Base-by-base conservation (phyloP, 2,329 filamentous ascomycete genomes). In the Diplodia corticola region DNA sequence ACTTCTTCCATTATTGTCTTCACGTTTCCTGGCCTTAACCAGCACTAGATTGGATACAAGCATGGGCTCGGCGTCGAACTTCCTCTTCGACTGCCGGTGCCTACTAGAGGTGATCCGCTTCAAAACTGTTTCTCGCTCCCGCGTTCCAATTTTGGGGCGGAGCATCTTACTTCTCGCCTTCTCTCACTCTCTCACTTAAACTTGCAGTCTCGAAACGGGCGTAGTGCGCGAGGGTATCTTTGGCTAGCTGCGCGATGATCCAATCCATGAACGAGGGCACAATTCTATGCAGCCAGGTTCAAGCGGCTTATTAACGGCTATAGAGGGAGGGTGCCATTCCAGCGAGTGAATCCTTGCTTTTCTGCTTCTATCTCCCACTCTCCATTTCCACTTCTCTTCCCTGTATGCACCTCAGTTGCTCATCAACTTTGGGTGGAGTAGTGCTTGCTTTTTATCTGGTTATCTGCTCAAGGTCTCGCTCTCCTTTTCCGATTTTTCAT, bases 21-120 rank as follows among this genome's bases (percentile, higher is more conserved):
- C 28, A n/a, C 17, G 15, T 49, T 40, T 61, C 28, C 4, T 24
- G 24, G 26, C 13, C 57, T 35, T 49, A 61, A 49, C 48, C 40
- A 49, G 57, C 40, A 49, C 57, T 61, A 61, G 57, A 61, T 61
- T 61, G 57, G 57, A 61, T 61, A 49, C 57, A 30, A 37, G 57
- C 57, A 49, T 61, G 28, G 17, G 57, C 28, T 35, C 57, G 57
- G 44, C 44, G 33, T 24, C 24, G 33, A 37, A 59, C 20, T 7
- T 33, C 17, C 54, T 48, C 15, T n/a, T 49, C 35, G 40, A 35
- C 28, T 28, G 26, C 44, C 13, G 15, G 28, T 61, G n/a, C n/a
- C 17, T 33, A 44, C 28, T 22, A 28, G 24, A 35, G n/a, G 28
- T 17, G 17, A 13, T 59, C 40, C 40, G 28, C 13, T 35, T 24